Conservation (phyloP, 2,329 filamentous ascomycete genomes). For the Colletotrichum falcatum region DNA sequence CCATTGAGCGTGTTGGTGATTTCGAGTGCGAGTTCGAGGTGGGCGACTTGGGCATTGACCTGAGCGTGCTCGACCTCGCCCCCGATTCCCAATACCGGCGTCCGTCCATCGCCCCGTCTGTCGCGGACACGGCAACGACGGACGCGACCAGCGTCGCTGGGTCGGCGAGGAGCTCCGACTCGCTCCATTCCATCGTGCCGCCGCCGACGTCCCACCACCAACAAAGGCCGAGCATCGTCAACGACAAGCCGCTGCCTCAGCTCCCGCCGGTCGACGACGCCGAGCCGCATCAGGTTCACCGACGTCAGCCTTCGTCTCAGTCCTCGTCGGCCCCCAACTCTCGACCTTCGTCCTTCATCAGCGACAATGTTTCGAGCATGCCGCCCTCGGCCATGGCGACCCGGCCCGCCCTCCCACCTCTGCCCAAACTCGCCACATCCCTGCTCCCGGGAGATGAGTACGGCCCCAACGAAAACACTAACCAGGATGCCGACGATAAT, state of each 20-base stretch:
- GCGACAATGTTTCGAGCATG: constrained; percentile 57
- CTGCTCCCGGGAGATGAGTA: constrained; percentile 62
- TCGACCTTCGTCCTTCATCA: constrained; percentile 57
- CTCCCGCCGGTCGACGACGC: constrained; percentile 67
- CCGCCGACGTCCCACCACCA: constrained; percentile 49
- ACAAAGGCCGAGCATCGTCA: constrained; percentile 55
- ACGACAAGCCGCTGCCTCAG: constrained; percentile 75
- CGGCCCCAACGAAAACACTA: constrained; percentile 58
- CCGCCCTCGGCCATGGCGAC: constrained; percentile 61
- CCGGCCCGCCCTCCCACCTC: constrained; percentile 63
- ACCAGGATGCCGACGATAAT: constrained; percentile 64
- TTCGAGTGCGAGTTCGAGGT: constrained; percentile 85
- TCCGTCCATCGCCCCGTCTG: constrained; percentile 47
- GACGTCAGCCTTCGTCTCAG: constrained; percentile 39
- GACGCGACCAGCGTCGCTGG: constrained; percentile 55
- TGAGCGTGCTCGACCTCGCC: constrained; percentile 62
- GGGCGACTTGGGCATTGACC: constrained; percentile 65
- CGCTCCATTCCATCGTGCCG: constrained; percentile 37
- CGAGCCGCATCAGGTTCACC: constrained; percentile 24
- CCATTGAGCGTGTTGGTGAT: constrained; percentile 90
- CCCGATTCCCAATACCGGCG: constrained; percentile 49
- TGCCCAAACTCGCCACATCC: constrained; percentile 68
- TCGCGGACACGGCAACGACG: constrained; percentile 49
- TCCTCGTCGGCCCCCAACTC: constrained; percentile 53
- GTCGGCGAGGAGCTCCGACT: constrained; percentile 53